Conservation (phyloP, 306 rosid genomes). For the Canavalia ensiformis region DNA sequence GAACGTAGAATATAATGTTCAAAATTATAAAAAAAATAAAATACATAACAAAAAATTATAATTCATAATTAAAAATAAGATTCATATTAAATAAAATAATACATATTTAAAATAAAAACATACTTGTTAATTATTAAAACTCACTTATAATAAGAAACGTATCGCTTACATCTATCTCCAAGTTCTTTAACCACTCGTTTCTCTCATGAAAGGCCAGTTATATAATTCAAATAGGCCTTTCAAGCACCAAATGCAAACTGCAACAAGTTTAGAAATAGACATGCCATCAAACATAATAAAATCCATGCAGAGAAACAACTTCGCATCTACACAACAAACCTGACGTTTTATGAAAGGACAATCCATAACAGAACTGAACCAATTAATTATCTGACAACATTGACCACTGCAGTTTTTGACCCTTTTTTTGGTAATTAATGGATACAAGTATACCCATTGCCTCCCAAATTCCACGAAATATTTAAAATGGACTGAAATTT, state of each 20-base stretch:
- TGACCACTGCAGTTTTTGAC: slow-evolving; percentile 5
- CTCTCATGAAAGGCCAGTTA: background rate
- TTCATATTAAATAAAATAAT: too few relatives aligned
- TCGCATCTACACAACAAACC: background rate
- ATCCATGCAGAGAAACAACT: slow-evolving; percentile 7
- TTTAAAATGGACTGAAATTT: slow-evolving; percentile 17
- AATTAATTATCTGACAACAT: background rate
- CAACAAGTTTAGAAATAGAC: background rate
- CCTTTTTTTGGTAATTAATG: background rate
- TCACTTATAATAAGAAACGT: background rate
- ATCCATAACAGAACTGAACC: background rate
- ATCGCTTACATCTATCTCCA: background rate
- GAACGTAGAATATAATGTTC: too few relatives aligned
- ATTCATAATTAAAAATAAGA: too few relatives aligned
- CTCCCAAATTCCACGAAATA: slow-evolving; percentile 27
- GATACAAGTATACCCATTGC: background rate
- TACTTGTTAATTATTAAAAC: background rate
- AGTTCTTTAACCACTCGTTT: background rate
- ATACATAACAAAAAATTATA: too few relatives aligned
- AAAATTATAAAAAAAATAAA: too few relatives aligned
- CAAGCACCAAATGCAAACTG: background rate
- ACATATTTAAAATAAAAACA: background rate
- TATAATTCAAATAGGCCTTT: background rate
- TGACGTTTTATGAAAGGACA: background rate
- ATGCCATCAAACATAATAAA: background rate